These are phyloP conservation scores for Penicillium brasilianum DNA, from an alignment of 2,329 filamentous ascomycete genomes.

Conservation along the genomic window DNA sequence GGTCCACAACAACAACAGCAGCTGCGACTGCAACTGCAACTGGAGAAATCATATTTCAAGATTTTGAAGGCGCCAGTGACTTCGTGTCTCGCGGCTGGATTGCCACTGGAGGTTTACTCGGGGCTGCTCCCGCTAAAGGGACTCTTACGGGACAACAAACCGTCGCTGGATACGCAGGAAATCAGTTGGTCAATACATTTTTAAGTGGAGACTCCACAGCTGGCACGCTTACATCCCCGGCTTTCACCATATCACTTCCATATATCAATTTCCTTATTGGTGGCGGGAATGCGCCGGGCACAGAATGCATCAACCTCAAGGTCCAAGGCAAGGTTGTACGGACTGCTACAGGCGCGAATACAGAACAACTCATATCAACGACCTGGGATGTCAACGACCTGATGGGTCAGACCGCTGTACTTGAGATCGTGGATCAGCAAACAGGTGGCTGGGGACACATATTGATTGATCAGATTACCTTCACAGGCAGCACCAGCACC, in stretches of 20 bases:
- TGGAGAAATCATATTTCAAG: background rate
- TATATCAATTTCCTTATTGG: background rate
- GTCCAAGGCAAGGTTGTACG: background rate
- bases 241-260: background rate
- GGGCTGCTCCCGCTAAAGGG: background rate
- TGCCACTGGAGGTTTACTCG: background rate
- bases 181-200: background rate
- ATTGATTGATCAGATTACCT: background rate
- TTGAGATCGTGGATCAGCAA: background rate
- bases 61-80: background rate
- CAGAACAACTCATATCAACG: background rate
- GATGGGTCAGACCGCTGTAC: constrained; percentile 11
- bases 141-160: background rate
- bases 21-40: background rate
- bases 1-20: background rate
- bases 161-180: background rate
- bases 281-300: background rate
- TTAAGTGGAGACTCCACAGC: background rate
- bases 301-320: background rate
- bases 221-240: background rate
- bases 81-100: background rate
- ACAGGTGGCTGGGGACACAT: background rate
- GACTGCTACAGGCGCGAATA: background rate
- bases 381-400: background rate
- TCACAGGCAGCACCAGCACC: background rate